Conservation (phyloP, 352 stramenopile species). For the Phytophthora pinifolia region DNA sequence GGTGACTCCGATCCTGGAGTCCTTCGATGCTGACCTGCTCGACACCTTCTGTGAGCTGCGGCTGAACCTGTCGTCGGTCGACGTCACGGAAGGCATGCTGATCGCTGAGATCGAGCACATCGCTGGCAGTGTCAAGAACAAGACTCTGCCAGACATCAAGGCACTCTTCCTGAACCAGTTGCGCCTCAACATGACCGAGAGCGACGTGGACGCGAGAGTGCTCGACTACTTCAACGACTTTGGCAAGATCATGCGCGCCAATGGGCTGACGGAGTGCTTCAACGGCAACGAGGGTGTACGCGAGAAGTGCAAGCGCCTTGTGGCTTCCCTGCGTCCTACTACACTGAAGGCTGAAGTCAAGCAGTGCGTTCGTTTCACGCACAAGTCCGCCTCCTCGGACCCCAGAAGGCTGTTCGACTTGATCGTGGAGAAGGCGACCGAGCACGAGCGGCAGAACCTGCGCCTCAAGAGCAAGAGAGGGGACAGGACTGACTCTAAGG, state of each 20-base stretch:
- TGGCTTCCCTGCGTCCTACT: no score
- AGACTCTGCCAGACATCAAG: background rate
- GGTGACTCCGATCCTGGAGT: background rate
- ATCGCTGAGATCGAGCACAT: conserved; percentile 1
- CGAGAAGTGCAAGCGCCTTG: no score
- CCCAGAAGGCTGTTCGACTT: conserved; percentile 1
- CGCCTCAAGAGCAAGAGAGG: background rate
- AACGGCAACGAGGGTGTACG: no score
- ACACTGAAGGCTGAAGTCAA: no score
- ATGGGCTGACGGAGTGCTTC: no score
- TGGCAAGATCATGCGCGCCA: no score
- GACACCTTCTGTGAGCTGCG: background rate
- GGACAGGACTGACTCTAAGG: background rate
- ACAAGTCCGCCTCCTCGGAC: background rate
- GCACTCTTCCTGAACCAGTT: no score
- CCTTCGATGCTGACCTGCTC: background rate
- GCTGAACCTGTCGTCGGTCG: background rate
- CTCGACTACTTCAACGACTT: no score
- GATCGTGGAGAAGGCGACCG: conserved; percentile 7
- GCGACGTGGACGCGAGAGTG: no score
- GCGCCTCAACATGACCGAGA: no score
- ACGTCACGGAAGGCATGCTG: background rate
- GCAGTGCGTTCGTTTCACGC: no score
- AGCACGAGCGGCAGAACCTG: background rate
- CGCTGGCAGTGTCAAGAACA: conserved; percentile 1